phyloP scores from a whole-genome alignment of 2,329 filamentous ascomycete species.

The Penicillium sp. region DNA sequence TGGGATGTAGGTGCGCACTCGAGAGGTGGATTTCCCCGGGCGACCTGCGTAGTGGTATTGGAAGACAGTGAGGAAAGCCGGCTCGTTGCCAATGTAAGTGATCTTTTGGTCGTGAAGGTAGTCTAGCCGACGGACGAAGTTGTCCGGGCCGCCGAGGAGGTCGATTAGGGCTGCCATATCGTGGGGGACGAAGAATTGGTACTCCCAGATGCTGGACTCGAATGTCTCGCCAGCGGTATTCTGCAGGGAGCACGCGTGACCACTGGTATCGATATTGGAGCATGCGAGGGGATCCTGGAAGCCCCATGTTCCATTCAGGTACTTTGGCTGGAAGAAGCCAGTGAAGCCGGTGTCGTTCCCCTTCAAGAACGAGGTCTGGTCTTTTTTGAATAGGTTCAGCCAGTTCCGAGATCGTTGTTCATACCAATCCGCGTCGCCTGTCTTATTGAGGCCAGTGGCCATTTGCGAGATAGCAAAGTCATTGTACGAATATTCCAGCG shows the following conservation, averaged over 20 bases:
- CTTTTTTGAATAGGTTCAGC: constrained; percentile 66
- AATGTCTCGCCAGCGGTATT: constrained; percentile 36
- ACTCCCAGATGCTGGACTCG: constrained; percentile 41
- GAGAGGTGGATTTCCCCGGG: constrained; percentile 52
- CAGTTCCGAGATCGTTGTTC: constrained; percentile 63
- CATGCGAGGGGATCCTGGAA: constrained; percentile 60
- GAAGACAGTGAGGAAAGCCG: constrained; percentile 65
- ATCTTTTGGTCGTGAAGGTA: constrained; percentile 66
- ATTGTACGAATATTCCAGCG: constrained; percentile 75
- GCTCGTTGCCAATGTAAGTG: constrained; percentile 67
- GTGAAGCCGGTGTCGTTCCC: constrained; percentile 65
- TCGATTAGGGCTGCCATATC: constrained; percentile 57
- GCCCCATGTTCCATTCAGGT: constrained; percentile 69
- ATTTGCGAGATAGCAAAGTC: constrained; percentile 69
- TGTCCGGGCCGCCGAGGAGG: constrained; percentile 59
- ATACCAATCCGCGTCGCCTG: constrained; percentile 61
- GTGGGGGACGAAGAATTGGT: constrained; percentile 53
- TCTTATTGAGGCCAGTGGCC: constrained; percentile 58
- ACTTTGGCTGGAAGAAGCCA: constrained; percentile 72
- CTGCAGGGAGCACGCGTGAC: constrained; percentile 34
- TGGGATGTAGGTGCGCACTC: constrained; percentile 66
- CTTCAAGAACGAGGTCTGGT: constrained; percentile 60
- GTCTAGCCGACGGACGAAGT: constrained; percentile 61
- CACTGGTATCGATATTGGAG: constrained; percentile 59
- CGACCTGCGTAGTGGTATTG: constrained; percentile 70